Evolutionary conservation across 306 rosid species (phyloP), one percentile per base, ranked within the genome.

Genomic region (Cicer bijugum): DNA sequence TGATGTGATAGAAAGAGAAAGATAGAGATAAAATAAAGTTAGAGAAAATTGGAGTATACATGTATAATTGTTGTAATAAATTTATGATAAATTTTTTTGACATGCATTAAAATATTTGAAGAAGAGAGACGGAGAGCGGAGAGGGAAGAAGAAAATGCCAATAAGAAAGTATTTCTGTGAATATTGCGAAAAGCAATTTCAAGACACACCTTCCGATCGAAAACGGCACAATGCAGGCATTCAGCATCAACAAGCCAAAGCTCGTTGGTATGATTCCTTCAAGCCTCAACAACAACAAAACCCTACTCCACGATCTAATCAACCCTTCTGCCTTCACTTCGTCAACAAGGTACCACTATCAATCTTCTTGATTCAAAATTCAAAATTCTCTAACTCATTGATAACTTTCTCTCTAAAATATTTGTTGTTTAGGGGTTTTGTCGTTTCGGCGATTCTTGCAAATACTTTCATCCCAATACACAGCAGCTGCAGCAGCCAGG

Each of bases 211-310:
- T 0, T 80, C 56, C 0, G 95, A 89, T 45, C 82, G 99, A 6
- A 89, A 84, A 79, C 91, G 99, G 37, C 97, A 91, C 78, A 82
- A 78, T 67, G 85, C 82, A 6, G 84, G 89, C 4, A 85, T 86
- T 75, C 92, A 87, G 4, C 97, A 94, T 57, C 87, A 80, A 20
- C 85, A 90, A 66, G 86, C 96, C 77, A 91, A 91, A 78, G 93
- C 95, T 68, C 88, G 84, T 7, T 89, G 98, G 98, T 89, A 82
- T 77, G 91, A 89, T 83, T 94, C 97, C 78, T 65, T 88, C 95
- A 86, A 82, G 42, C 12, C 39, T 12, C 72, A 74, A 1, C 72
- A 71, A 8, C 76, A 43, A 2, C 5, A 48, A 2, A 20, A 11
- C 67, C 60, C 84, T 6, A 35, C 1, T 65, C 35, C 37, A 5